A percentile compares a stretch with the other conserved stretches of the same genome.
phyloP scores from a whole-genome alignment of 306 rosid species.

The Acacia confusa region DNA sequence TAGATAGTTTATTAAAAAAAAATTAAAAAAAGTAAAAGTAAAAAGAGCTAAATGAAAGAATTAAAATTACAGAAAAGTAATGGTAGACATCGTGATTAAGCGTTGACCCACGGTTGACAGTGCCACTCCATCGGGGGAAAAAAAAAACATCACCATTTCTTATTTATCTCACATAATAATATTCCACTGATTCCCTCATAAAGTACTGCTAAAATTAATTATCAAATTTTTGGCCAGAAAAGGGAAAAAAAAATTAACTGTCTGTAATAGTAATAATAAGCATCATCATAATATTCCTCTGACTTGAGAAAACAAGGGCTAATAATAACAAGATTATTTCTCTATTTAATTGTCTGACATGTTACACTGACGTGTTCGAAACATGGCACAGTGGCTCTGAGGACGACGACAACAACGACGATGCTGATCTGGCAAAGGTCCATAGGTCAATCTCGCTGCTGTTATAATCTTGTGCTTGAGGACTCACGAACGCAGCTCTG shows the following conservation, averaged over 20 bases:
- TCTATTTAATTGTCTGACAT: conserved; percentile 36
- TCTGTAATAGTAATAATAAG: conserved; percentile 39
- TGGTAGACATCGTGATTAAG: conserved; percentile 62
- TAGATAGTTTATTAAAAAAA: conserved; percentile 5
- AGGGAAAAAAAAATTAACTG: background rate
- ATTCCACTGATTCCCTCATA: background rate
- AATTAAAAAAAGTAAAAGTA: background rate
- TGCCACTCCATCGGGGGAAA: conserved; percentile 63
- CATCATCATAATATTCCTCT: conserved; percentile 1
- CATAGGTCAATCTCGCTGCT: conserved; percentile 71
- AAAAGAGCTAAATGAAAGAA: background rate
- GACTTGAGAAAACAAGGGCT: conserved; percentile 11
- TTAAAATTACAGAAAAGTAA: conserved; percentile 20
- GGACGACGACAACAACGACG: conserved; percentile 55
- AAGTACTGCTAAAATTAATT: conserved; percentile 11
- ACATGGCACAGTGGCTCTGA: conserved; percentile 68
- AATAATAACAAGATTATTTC: conserved; percentile 32
- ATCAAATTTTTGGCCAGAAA: conserved; percentile 13
- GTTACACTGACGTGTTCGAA: conserved; percentile 48
- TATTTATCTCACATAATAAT: conserved; percentile 27
- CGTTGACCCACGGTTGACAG: conserved; percentile 63
- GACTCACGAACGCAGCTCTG: conserved; percentile 17
- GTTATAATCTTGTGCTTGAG: conserved; percentile 39
- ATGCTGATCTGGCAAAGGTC: conserved; percentile 59
- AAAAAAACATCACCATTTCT: conserved; percentile 40